phyloP scores from a whole-genome alignment of 129 eudicot genomes.

The Silybum marianum region DNA sequence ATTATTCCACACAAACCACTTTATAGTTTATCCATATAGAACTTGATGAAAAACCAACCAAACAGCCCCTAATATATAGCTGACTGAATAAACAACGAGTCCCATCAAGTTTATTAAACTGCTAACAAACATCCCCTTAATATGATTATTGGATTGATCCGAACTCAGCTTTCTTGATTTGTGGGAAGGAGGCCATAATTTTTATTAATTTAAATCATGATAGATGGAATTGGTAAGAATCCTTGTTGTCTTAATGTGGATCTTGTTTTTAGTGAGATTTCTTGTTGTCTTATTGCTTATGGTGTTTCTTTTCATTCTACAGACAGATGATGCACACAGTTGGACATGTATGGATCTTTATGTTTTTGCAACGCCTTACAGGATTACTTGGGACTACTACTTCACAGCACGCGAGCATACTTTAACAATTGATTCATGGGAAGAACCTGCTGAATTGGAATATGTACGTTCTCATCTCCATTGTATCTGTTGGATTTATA shows the following conservation, averaged over 20 bases:
- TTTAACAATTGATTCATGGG: slow-evolving; percentile 74
- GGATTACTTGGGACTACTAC: slow-evolving; percentile 97
- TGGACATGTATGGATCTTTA: slow-evolving; percentile 99
- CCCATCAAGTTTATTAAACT: neutral
- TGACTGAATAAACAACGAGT: neutral
- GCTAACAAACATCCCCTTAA: neutral
- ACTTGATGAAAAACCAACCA: too few relatives aligned
- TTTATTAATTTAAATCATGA: neutral
- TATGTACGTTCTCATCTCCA: slow-evolving; percentile 56
- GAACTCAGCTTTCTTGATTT: neutral
- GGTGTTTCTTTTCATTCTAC: slow-evolving; percentile 10
- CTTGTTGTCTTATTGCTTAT: neutral
- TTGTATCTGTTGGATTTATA: neutral
- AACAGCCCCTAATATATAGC: neutral
- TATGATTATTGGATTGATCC: neutral
- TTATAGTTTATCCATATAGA: too few relatives aligned
- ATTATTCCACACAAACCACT: too few relatives aligned
- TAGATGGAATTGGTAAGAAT: neutral
- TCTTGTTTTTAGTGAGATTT: neutral
- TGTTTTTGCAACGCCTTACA: slow-evolving; percentile 96
- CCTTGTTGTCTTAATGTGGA: neutral
- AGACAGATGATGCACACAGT: slow-evolving; percentile 91
- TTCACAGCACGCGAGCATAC: slow-evolving; percentile 79
- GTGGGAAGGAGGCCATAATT: neutral
- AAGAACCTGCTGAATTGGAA: slow-evolving; percentile 95